A percentile compares a stretch with the other conserved stretches of the same genome.
phyloP scores from a whole-genome alignment of 768 basidiomycete genomes.

The Rhodotorula paludigena region DNA sequence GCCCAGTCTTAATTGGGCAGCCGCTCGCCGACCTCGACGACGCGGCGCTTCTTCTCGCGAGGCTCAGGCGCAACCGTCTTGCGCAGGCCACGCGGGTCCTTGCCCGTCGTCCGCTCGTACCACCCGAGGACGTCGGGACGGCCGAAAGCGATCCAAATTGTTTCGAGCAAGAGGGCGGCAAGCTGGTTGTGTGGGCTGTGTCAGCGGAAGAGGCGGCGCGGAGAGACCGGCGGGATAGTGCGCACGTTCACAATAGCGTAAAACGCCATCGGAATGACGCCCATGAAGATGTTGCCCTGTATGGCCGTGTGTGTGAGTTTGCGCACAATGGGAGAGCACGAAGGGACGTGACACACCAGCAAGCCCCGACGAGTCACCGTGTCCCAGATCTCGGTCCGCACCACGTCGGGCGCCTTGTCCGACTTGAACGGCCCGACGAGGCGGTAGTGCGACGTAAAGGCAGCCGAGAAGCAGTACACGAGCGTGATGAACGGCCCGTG shows the following conservation, averaged over 20 bases:
- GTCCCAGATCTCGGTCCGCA: constrained; percentile 60
- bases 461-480: constrained; percentile 60
- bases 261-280: constrained; percentile 47
- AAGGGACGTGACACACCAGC: constrained; percentile 26
- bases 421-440: constrained; percentile 56
- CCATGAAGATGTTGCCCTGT: constrained; percentile 58
- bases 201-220: too few species aligned
- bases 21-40: neutral
- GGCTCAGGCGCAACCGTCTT: neutral
- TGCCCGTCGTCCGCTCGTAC: neutral
- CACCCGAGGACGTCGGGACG: constrained; percentile 15
- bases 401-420: constrained; percentile 50
- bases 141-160: constrained; percentile 27
- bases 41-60: neutral
- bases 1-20: neutral
- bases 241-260: constrained; percentile 35
- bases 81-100: neutral
- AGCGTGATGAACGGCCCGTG: constrained; percentile 56
- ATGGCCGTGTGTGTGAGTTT: neutral
- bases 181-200: neutral
- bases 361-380: constrained; percentile 57
- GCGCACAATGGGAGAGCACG: too few species aligned
- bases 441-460: constrained; percentile 60
- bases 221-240: neutral
- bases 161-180: constrained; percentile 27